Conservation (phyloP, 2,329 filamentous ascomycete genomes). For the Hymenoscyphus repandus region DNA sequence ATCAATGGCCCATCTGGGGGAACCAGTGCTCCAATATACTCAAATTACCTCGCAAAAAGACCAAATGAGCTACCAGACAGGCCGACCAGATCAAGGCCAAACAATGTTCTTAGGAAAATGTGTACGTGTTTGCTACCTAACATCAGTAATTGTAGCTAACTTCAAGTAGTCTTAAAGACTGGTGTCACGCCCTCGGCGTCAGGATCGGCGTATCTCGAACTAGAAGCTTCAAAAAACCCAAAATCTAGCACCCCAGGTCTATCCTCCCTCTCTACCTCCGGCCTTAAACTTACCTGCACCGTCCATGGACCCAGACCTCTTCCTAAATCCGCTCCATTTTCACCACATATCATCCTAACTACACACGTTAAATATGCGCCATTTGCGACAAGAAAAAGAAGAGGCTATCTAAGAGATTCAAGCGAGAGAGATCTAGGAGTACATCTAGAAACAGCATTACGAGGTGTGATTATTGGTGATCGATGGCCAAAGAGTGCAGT, state of each 20-base stretch:
- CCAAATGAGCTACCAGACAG: conserved; percentile 38
- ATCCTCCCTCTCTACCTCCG: conserved; percentile 40
- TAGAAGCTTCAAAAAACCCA: conserved; percentile 43
- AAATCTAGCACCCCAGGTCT: conserved; percentile 45
- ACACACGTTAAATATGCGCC: conserved; percentile 96
- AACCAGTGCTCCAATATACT: conserved; percentile 70
- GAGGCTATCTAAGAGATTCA: conserved; percentile 80
- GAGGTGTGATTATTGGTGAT: conserved; percentile 86
- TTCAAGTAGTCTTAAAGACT: conserved; percentile 70
- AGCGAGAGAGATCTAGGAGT: conserved; percentile 85
- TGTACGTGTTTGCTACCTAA: conserved; percentile 51
- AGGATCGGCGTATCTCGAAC: conserved; percentile 81
- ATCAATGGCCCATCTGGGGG: conserved; percentile 81
- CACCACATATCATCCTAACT: conserved; percentile 83
- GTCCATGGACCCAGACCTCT: conserved; percentile 91
- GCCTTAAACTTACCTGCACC: conserved; percentile 86
- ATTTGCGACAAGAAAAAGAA: conserved; percentile 77
- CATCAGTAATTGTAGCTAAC: conserved; percentile 7
- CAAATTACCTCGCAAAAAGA: conserved; percentile 42
- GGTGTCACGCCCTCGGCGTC: conserved; percentile 89
- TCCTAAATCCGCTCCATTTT: conserved; percentile 84
- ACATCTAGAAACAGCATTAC: conserved; percentile 84
- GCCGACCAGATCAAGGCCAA: conserved; percentile 53
- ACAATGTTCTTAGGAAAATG: conserved; percentile 75
- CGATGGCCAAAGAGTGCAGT: conserved; percentile 97